Conservation (phyloP, 352 stramenopile species). For the Globisporangium abappressorium region DNA sequence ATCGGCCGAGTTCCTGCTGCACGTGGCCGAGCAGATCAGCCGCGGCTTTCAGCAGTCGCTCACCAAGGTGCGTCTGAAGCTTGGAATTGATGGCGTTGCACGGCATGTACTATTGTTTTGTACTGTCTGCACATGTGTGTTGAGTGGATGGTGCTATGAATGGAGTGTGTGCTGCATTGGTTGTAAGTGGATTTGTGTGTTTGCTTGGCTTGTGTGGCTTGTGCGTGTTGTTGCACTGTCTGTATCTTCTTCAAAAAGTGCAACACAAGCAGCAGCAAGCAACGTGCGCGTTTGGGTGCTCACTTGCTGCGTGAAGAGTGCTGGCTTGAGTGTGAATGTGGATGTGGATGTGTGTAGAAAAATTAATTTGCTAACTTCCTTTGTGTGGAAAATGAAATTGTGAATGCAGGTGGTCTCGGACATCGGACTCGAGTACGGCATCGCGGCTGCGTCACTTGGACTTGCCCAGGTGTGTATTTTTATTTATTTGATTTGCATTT, state of each 20-base stretch:
- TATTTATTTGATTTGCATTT: not conserved
- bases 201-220: no score
- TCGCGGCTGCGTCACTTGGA: constrained; percentile 10
- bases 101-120: not conserved
- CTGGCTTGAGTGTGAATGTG: not conserved
- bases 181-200: no score
- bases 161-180: not conserved
- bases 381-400: not conserved
- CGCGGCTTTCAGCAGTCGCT: constrained; percentile 25
- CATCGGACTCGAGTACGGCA: constrained; percentile 21
- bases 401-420: constrained; percentile 20
- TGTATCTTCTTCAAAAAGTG: constrained; percentile 7
- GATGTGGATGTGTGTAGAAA: not conserved
- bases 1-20: constrained; percentile 21
- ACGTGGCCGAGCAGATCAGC: constrained; percentile 23
- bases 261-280: not conserved
- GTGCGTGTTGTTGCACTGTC: constrained; percentile 14
- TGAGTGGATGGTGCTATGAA: not conserved
- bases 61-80: constrained; percentile 15
- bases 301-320: not conserved
- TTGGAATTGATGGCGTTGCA: not conserved
- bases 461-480: constrained; percentile 17
- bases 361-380: not conserved
- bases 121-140: not conserved
- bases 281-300: not conserved